Base-by-base conservation (phyloP, 371 early-diverging fungal species). In the Blastocladiella emersonii region DNA sequence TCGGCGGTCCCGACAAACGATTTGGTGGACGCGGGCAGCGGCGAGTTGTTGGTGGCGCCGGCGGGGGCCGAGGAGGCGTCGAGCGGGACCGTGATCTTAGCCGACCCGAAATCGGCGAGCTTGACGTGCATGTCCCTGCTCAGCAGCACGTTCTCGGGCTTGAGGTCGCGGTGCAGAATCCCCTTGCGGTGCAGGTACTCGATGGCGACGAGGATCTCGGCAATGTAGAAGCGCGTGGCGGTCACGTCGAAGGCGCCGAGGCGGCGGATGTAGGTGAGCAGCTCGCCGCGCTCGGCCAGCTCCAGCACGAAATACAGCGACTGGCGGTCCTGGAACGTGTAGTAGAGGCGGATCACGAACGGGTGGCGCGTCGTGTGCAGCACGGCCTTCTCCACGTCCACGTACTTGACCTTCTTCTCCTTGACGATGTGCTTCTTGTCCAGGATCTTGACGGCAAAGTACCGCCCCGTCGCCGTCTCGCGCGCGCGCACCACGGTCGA, bases 1-100 rank as follows among this genome's bases (percentile, higher is more conserved):
- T 93, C 95, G 17, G 96, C 95, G 3, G 98, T 96, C 17, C 98
- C 98, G 12, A 95, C 96, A 80, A 95, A 96, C 1, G 95, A 96
- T 61, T 86, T 81, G 30, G 90, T 74, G 51, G 78, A 66, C 43
- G 67, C 51, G 12, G 64, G 49, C 37, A 61, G 30, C 56, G 64
- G 34, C 25, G 36, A 41, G 30, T 48, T 32, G 49, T 37, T 23
- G 48, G 17, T 39, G 53, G 36, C 10, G 34, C 25, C 45, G 65
- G 32, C 63, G 55, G 62, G 17, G 35, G 53, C 32, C 1, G 44
- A 1, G 0, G 36, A 0, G 25, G 57, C 37, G 36, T 68, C 67
- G 68, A 56, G 59, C 34, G 63, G 64, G 66, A 69, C 8, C 73
- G 68, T 2, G 87, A 91, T 83, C 68, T 93, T 95, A 15, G 95